A percentile compares a stretch with the other conserved stretches of the same genome.
phyloP scores from a whole-genome alignment of 2,329 filamentous ascomycete genomes.

The Nothomitra cinnamomea region DNA sequence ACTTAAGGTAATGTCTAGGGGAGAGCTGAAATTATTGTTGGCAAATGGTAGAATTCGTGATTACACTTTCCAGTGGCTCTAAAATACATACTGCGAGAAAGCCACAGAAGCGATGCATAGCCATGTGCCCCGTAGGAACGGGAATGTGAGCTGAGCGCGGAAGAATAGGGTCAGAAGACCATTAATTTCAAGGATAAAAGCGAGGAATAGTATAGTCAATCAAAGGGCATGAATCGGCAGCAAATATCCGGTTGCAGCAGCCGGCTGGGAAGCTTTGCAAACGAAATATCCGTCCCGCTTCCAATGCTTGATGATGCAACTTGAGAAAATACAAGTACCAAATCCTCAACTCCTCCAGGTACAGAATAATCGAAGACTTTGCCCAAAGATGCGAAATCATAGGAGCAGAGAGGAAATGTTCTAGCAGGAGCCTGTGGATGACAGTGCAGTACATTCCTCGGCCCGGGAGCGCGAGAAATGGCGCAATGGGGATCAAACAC shows the following conservation, averaged over 20 bases:
- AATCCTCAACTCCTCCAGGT: slow-evolving; percentile 2
- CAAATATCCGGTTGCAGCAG: background rate
- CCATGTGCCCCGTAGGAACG: background rate
- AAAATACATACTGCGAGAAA: slow-evolving; percentile 2
- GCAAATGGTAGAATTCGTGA: background rate
- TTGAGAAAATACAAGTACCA: slow-evolving; percentile 1
- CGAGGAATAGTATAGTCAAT: slow-evolving; percentile 2
- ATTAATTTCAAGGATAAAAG: background rate
- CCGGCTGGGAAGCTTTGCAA: background rate
- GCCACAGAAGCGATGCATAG: background rate
- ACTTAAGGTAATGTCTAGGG: too few species aligned
- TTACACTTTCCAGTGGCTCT: slow-evolving; percentile 3
- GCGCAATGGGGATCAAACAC: background rate
- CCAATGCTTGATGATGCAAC: slow-evolving; percentile 3
- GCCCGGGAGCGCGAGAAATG: background rate
- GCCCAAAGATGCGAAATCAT: background rate
- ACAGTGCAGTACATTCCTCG: background rate
- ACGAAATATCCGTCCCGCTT: slow-evolving; percentile 1
- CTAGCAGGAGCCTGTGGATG: background rate
- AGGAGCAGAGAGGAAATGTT: background rate
- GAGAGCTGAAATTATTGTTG: too few species aligned
- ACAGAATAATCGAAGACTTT: background rate
- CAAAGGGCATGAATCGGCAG: slow-evolving; percentile 1
- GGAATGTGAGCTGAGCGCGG: background rate
- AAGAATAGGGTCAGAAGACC: background rate